These are phyloP conservation scores for Populus euphratica DNA, from an alignment of 345 rosid genomes.

Conservation along the genomic window DNA sequence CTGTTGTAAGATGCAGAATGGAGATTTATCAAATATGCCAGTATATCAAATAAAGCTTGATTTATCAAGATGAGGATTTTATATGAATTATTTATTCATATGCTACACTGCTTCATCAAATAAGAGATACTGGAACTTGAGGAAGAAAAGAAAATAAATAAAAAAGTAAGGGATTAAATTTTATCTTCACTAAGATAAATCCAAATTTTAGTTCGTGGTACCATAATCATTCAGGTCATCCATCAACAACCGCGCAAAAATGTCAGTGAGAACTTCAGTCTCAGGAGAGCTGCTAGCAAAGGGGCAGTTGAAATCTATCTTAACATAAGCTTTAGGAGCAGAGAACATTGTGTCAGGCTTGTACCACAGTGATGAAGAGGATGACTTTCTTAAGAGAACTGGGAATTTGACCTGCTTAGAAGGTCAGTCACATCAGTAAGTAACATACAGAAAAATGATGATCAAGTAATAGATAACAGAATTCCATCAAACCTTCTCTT, in stretches of 20 bases:
- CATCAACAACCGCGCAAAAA: conserved; percentile 69
- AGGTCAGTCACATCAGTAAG: conserved; percentile 22
- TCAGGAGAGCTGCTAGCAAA: conserved; percentile 69
- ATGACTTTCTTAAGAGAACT: conserved; percentile 54
- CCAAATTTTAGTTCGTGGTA: conserved; percentile 25
- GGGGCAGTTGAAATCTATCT: conserved; percentile 82
- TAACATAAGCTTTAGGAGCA: conserved; percentile 76
- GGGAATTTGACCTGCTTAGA: conserved; percentile 59
- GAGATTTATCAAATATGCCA: too few relatives aligned
- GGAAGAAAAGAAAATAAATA: not conserved
- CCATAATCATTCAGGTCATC: conserved; percentile 97
- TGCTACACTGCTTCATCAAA: too few relatives aligned
- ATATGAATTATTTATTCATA: too few relatives aligned
- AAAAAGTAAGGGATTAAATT: not conserved
- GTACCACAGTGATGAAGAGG: conserved; percentile 70
- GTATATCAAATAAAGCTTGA: too few relatives aligned
- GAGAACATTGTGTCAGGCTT: conserved; percentile 81
- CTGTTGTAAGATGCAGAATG: not conserved
- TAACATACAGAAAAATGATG: not conserved
- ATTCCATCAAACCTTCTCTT: conserved; percentile 51
- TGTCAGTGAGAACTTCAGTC: conserved; percentile 62
- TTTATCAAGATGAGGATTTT: too few relatives aligned
- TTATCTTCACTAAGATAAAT: not conserved
- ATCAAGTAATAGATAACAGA: not conserved
- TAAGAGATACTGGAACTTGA: not conserved